Evolutionary conservation across 352 stramenopile species (phyloP), one percentile per base, ranked within the genome.

Genomic region (Pythium sp.): DNA sequence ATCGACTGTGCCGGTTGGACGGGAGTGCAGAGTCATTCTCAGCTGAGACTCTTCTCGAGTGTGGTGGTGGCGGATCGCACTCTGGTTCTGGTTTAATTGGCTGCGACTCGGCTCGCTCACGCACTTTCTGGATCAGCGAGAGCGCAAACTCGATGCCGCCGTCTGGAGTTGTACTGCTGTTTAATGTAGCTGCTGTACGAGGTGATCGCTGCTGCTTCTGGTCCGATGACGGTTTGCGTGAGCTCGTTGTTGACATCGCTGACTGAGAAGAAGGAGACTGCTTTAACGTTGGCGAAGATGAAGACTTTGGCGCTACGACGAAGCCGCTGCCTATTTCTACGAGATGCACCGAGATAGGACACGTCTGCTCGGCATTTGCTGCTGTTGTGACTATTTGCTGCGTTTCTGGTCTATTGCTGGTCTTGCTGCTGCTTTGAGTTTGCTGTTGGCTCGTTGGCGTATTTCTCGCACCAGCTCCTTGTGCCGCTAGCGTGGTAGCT

Each of bases 111-210:
- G 20, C 55, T 22, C 55, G 55, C 30, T 43, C 55, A 32, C 55
- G 55, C 55, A 61, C 55, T 36, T 61, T 61, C 18, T 61, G 28
- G 9, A 61, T 61, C 20, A 61, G 55, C 28, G 55, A 61, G 7
- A 61, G 55, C 11, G 55, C 55, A 4, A 46, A 61, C 30, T 61
- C 55, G 5, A 61, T 61, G 3, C 55, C 53, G 14, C 34, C 55
- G 11, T 61, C 30, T 24, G 38, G 55, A 7, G 18, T 49, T n/a
- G 54, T 12, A 11, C 18, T 59, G 28, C 5, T 43, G 9, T 3
- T 32, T 5, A 5, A 32, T 3, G 28, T 32, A 32, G 28, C 28
- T 32, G 54, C 2, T 43, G 54, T 15, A 58, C 2, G 24, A 59
- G 54, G 28, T 3, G 28, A 3, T 43, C 6, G 20, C 26, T 14